phyloP scores from a whole-genome alignment of 2,329 filamentous ascomycete genomes.

The Hypomyces rosellus region DNA sequence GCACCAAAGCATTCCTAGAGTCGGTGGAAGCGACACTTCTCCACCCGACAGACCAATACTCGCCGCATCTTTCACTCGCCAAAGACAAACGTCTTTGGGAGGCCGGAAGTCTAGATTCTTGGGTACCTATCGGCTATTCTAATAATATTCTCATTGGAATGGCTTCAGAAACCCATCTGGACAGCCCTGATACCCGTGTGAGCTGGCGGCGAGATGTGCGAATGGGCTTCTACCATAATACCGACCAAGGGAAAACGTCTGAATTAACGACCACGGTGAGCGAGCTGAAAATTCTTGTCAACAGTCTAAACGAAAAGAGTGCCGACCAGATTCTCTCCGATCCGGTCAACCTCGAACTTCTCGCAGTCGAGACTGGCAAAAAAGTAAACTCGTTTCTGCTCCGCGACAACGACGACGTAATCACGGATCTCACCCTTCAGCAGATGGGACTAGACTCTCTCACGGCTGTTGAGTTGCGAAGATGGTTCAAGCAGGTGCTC shows the following conservation, averaged over 20 bases:
- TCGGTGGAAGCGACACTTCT: not conserved
- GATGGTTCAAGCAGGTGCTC: slow-evolving; percentile 16
- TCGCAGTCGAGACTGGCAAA: slow-evolving; percentile 13
- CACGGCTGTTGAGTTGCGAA: slow-evolving; percentile 17
- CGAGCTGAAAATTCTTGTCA: too few species aligned
- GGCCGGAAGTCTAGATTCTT: too few species aligned
- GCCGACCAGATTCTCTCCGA: not conserved
- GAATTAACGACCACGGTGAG: too few species aligned
- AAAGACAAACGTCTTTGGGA: not conserved
- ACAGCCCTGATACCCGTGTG: not conserved
- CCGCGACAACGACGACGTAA: slow-evolving; percentile 8
- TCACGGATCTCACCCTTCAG: slow-evolving; percentile 2
- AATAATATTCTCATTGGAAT: not conserved
- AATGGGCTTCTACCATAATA: not conserved
- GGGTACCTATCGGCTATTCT: too few species aligned
- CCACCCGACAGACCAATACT: not conserved
- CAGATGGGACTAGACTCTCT: slow-evolving; percentile 20
- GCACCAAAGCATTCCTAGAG: not conserved
- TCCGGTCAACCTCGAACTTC: not conserved
- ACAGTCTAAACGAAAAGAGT: not conserved
- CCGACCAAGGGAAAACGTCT: too few species aligned
- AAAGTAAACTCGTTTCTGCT: slow-evolving; percentile 15
- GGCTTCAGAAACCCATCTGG: not conserved
- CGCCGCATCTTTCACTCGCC: not conserved
- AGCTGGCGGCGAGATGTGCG: not conserved